Conservation (phyloP, 2,329 filamentous ascomycete genomes). For the Calonectria leucothoes region DNA sequence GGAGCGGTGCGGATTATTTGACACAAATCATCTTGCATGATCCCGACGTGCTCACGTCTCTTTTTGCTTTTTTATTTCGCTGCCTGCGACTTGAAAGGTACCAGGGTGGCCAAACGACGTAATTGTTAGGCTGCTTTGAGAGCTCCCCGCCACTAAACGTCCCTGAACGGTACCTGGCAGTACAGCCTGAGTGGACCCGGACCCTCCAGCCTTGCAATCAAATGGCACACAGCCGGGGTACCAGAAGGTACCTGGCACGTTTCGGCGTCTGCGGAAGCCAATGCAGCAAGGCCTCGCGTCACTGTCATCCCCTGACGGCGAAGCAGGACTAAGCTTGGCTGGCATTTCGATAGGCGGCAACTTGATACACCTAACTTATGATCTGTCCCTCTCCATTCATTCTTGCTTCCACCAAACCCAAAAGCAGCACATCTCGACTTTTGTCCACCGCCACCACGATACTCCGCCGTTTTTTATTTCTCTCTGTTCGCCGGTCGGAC, state of each 20-base stretch:
- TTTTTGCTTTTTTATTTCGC: not conserved
- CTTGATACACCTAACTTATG: not conserved
- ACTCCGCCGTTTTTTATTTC: not conserved
- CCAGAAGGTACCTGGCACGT: not conserved
- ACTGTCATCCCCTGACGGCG: slow-evolving; percentile 6
- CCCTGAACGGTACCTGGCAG: slow-evolving; percentile 7
- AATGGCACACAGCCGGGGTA: not conserved
- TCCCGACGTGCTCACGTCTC: not conserved
- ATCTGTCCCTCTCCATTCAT: slow-evolving; percentile 23
- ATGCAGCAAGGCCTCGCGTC: slow-evolving; percentile 9
- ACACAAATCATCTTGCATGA: not conserved
- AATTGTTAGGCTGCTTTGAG: slow-evolving; percentile 11
- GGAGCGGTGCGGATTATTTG: not conserved
- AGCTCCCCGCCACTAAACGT: not conserved
- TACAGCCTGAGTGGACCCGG: not conserved
- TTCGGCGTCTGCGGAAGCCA: slow-evolving; percentile 13
- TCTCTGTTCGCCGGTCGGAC: slow-evolving; percentile 36
- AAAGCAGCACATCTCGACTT: not conserved
- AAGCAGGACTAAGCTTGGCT: slow-evolving; percentile 15
- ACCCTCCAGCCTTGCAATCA: not conserved
- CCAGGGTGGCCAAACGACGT: not conserved
- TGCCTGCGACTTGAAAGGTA: not conserved
- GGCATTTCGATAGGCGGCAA: not conserved
- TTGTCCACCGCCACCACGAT: not conserved
- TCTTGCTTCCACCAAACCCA: slow-evolving; percentile 26